Conservation (phyloP, 2,329 filamentous ascomycete species). For the Fusarium acutatum region DNA sequence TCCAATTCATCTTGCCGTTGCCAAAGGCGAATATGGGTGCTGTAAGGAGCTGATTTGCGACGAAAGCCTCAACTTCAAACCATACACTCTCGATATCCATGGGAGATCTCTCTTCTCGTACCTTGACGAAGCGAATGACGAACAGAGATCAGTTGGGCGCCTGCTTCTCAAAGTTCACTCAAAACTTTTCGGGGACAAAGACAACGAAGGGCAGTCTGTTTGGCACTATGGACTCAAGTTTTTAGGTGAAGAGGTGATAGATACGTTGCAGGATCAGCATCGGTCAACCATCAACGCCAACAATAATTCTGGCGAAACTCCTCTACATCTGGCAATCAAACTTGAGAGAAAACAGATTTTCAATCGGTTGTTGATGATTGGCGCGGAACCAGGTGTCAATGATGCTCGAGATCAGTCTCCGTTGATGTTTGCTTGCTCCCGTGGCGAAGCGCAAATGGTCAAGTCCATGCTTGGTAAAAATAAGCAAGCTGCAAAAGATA, state of each 20-base stretch:
- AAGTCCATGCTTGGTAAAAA: fast-evolving
- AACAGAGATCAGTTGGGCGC: background rate
- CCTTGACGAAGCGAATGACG: background rate
- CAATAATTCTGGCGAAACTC: background rate
- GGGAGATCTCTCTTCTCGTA: background rate
- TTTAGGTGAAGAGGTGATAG: background rate
- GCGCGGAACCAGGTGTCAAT: background rate
- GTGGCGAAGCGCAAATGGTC: background rate
- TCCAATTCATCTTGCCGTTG: background rate
- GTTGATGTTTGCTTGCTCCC: background rate
- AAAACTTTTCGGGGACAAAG: fast-evolving
- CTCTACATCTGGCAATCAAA: background rate
- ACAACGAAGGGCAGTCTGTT: background rate
- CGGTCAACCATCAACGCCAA: background rate
- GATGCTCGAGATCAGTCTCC: background rate
- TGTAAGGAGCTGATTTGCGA: background rate
- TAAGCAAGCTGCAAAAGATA: fast-evolving
- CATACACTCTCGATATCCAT: background rate
- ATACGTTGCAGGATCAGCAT: background rate
- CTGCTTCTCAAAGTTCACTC: background rate
- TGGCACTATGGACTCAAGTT: background rate
- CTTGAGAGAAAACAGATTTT: background rate
- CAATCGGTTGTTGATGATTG: background rate
- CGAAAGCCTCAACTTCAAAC: background rate
- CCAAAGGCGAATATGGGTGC: background rate